These are phyloP conservation scores for Chalciporus chontae DNA, from an alignment of 768 basidiomycete species.

Conservation along the genomic window DNA sequence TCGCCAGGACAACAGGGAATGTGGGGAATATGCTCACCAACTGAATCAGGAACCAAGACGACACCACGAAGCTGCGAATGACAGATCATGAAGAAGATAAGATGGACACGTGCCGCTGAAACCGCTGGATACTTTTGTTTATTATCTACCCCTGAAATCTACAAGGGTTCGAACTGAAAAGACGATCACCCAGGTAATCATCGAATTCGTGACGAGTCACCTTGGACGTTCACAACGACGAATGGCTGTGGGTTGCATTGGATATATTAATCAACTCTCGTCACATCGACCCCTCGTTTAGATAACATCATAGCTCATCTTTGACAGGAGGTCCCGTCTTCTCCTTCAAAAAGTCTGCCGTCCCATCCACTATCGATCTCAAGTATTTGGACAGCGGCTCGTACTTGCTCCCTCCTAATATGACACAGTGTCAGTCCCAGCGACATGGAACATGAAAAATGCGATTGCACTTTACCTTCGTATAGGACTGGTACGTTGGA, in stretches of 20 bases:
- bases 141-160: too few relatives aligned
- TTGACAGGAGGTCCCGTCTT: slow-evolving; percentile 36
- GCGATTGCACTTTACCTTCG: slow-evolving; percentile 47
- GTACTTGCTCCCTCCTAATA: slow-evolving; percentile 63
- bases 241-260: background rate
- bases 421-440: background rate
- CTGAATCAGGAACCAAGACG: slow-evolving; percentile 4
- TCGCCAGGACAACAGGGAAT: slow-evolving; percentile 11
- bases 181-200: background rate
- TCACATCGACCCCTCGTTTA: slow-evolving; percentile 1
- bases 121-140: background rate
- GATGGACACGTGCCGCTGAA: background rate
- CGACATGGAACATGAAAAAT: background rate
- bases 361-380: slow-evolving; percentile 66
- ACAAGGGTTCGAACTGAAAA: background rate
- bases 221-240: too few relatives aligned
- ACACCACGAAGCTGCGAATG: background rate
- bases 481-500: slow-evolving; percentile 57
- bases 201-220: background rate
- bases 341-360: slow-evolving; percentile 47
- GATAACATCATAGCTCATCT: slow-evolving; percentile 27
- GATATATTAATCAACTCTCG: background rate
- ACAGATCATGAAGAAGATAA: background rate
- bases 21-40: slow-evolving; percentile 13
- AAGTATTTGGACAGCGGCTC: slow-evolving; percentile 74